These are phyloP conservation scores for Malassezia dermatis DNA, from an alignment of 1,284 basidiomycete genomes.

Conservation along the genomic window DNA sequence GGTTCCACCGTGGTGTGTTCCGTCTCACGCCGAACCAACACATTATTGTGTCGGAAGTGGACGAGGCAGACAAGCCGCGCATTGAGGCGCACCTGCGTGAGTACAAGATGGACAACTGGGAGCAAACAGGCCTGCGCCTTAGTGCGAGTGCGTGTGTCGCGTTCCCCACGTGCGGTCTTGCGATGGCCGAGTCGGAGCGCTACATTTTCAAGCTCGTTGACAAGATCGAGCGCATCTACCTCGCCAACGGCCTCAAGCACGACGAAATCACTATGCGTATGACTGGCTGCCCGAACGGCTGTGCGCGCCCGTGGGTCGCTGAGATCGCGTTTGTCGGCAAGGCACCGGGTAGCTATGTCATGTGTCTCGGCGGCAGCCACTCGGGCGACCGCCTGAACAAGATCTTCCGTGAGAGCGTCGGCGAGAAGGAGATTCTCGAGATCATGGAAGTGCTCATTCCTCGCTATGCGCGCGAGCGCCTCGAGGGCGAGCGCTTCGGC, in stretches of 20 bases:
- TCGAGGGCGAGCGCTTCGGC: conserved; percentile 84
- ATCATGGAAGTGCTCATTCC: conserved; percentile 87
- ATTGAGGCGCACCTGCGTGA: conserved; percentile 72
- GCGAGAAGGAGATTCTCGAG: conserved; percentile 82
- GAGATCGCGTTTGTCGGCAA: conserved; percentile 96
- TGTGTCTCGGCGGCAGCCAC: conserved; percentile 93
- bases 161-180: conserved; percentile 86
- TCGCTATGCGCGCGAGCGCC: conserved; percentile 74
- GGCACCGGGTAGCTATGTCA: conserved; percentile 81
- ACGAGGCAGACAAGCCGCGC: conserved; percentile 54
- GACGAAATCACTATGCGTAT: conserved; percentile 95
- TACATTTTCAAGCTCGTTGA: conserved; percentile 88
- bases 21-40: conserved; percentile 82
- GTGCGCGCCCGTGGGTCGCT: conserved; percentile 70
- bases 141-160: conserved; percentile 66
- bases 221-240: conserved; percentile 84
- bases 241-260: conserved; percentile 79
- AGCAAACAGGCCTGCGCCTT: conserved; percentile 68
- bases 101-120: conserved; percentile 83
- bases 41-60: conserved; percentile 74
- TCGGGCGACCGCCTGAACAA: conserved; percentile 87
- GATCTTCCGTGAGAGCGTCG: conserved; percentile 77
- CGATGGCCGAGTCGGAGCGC: conserved; percentile 88
- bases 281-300: conserved; percentile 52
- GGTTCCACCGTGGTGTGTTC: conserved; percentile 86